Conservation (phyloP, 2,329 filamentous ascomycete species). For the Graphium sp. region DNA sequence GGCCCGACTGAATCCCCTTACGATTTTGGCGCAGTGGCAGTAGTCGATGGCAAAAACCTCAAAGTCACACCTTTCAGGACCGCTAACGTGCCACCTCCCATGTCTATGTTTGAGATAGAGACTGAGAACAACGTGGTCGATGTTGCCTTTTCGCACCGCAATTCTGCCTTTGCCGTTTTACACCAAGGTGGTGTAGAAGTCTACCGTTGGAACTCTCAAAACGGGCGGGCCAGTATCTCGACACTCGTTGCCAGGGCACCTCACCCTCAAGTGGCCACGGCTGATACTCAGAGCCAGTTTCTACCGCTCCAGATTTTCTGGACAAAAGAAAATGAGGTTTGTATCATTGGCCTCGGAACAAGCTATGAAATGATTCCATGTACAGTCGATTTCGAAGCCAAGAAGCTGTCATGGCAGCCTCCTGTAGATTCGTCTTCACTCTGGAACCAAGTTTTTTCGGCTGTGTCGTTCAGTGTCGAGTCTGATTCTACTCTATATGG, state of each 20-base stretch:
- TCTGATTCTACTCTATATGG: constrained; percentile 16
- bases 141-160: constrained; percentile 52
- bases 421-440: constrained; percentile 4
- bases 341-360: constrained; percentile 13
- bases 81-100: constrained; percentile 81
- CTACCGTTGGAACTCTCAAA: constrained; percentile 50
- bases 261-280: neutral
- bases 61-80: constrained; percentile 75
- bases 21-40: constrained; percentile 65
- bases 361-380: too few relatives aligned
- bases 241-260: constrained; percentile 1
- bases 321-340: constrained; percentile 11
- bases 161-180: constrained; percentile 53
- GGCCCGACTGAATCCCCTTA: constrained; percentile 55
- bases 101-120: constrained; percentile 63
- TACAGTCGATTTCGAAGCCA: too few relatives aligned
- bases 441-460: constrained; percentile 11
- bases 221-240: constrained; percentile 13
- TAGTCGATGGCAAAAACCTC: constrained; percentile 64
- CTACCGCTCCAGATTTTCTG: constrained; percentile 15
- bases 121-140: constrained; percentile 51
- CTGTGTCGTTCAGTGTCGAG: constrained; percentile 15
- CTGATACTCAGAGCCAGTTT: too few relatives aligned
- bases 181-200: constrained; percentile 49
- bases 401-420: too few relatives aligned